Percentiles rank a stretch among this genome's conserved stretches.
Evolutionary conservation across 129 eudicot species (phyloP).

Genomic region (Oenanthe sinensis): DNA sequence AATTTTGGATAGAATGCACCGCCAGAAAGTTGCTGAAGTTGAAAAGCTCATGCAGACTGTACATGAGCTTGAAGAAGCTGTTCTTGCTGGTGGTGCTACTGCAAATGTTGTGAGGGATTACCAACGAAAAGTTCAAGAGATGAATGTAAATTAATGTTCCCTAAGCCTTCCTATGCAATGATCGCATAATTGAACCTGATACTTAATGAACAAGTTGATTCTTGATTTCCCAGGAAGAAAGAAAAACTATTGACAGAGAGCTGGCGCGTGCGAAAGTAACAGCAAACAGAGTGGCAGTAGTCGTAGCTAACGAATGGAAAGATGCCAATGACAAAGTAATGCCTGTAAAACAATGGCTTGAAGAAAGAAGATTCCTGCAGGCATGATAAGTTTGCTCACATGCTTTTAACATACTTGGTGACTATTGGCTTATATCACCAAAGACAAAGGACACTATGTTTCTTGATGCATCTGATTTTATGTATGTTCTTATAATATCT

Average conservation of each 20-base stretch:
- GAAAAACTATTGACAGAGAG: constrained; percentile 85
- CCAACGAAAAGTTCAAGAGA: constrained; percentile 92
- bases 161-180: background rate
- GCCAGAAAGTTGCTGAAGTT: constrained; percentile 91
- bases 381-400: constrained; percentile 18
- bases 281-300: constrained; percentile 95
- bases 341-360: constrained; percentile 98
- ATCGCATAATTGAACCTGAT: background rate
- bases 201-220: background rate
- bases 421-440: background rate
- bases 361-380: constrained; percentile 92
- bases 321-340: constrained; percentile 93
- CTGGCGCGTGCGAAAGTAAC: constrained; percentile 94
- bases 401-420: background rate
- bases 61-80: constrained; percentile 89
- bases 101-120: constrained; percentile 93
- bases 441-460: background rate
- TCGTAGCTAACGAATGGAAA: constrained; percentile 95
- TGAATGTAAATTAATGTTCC: constrained; percentile 44
- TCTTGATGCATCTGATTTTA: background rate
- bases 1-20: constrained; percentile 83
- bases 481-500: background rate
- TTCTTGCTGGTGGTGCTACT: constrained; percentile 97
- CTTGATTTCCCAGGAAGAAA: constrained; percentile 53
- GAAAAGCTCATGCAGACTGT: constrained; percentile 90